Evolutionary conservation across 2,329 filamentous ascomycete genomes (phyloP).

Genomic region (Colletotrichum brevisporum): DNA sequence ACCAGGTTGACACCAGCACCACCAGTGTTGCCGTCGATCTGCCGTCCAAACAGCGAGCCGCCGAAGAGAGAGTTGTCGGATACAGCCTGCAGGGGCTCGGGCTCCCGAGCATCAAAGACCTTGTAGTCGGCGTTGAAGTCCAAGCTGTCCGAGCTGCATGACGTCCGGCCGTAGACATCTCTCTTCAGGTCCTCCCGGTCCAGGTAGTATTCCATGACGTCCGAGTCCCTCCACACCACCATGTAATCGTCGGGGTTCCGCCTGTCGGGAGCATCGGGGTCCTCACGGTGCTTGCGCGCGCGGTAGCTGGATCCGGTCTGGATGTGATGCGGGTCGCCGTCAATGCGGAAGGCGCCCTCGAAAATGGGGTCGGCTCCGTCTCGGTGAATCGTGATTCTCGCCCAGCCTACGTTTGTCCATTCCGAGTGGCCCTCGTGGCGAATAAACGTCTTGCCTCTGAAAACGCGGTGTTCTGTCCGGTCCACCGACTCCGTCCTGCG

Average conservation of each 20-base stretch:
- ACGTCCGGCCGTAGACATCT: slow-evolving; percentile 57
- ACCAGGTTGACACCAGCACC: slow-evolving; percentile 84
- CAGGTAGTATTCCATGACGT: slow-evolving; percentile 69
- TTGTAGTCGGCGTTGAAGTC: slow-evolving; percentile 83
- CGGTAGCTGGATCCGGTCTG: slow-evolving; percentile 82
- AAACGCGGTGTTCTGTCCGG: slow-evolving; percentile 83
- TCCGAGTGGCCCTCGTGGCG: slow-evolving; percentile 70
- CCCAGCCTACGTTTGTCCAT: slow-evolving; percentile 90
- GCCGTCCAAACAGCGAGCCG: slow-evolving; percentile 79
- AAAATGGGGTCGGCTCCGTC: slow-evolving; percentile 88
- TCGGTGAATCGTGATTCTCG: slow-evolving; percentile 80
- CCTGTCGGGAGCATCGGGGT: slow-evolving; percentile 73
- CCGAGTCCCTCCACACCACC: slow-evolving; percentile 93
- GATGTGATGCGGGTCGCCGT: slow-evolving; percentile 88
- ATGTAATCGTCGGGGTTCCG: slow-evolving; percentile 78
- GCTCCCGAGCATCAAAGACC: slow-evolving; percentile 60
- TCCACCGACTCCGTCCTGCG: slow-evolving; percentile 77
- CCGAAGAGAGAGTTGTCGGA: slow-evolving; percentile 79
- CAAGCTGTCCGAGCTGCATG: slow-evolving; percentile 83
- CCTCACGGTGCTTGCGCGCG: slow-evolving; percentile 77
- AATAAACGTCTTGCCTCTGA: slow-evolving; percentile 83
- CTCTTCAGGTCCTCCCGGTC: slow-evolving; percentile 76
- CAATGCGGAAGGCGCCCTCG: slow-evolving; percentile 87
- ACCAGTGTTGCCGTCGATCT: slow-evolving; percentile 77
- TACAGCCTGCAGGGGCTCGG: slow-evolving; percentile 68